phyloP scores from a whole-genome alignment of 176 grass and related monocot genomes.

The Elaeis guineensis region DNA sequence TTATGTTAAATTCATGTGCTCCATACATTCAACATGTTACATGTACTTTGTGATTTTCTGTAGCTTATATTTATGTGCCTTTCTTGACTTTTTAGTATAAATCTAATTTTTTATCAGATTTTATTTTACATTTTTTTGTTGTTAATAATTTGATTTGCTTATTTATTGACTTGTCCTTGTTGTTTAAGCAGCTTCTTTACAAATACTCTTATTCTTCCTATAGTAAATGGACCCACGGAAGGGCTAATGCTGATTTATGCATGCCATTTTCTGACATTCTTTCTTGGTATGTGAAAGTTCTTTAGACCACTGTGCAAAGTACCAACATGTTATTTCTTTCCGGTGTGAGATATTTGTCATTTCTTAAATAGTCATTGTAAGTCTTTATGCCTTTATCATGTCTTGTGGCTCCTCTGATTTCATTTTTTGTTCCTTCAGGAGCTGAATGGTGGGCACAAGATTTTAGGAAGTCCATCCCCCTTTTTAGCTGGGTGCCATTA shows the following conservation, averaged over 20 bases:
- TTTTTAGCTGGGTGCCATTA: constrained; percentile 78
- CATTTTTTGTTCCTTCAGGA: constrained; percentile 31
- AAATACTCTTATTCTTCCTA: constrained; percentile 87
- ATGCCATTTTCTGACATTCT: constrained; percentile 80
- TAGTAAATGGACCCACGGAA: constrained; percentile 91
- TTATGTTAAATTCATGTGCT: no score
- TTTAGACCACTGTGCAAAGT: no score
- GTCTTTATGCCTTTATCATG: not conserved
- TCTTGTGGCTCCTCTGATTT: constrained; percentile 11
- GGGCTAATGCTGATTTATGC: constrained; percentile 95
- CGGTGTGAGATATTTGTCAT: no score
- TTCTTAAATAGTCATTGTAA: no score
- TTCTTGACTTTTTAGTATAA: no score
- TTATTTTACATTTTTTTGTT: no score
- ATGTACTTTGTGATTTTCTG: no score
- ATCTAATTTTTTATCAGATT: no score
- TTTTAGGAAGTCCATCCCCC: constrained; percentile 78
- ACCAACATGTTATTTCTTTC: no score
- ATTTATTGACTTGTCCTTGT: constrained; percentile 13
- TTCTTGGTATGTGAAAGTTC: constrained; percentile 9
- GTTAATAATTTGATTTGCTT: no score
- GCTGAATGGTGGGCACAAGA: constrained; percentile 99
- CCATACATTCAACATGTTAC: no score
- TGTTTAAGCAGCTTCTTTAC: constrained; percentile 71
- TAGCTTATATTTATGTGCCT: no score